A percentile compares a stretch with the other conserved stretches of the same genome.
These are phyloP conservation scores for Suillus brevipes DNA, from an alignment of 768 basidiomycete genomes.

Conservation along the genomic window DNA sequence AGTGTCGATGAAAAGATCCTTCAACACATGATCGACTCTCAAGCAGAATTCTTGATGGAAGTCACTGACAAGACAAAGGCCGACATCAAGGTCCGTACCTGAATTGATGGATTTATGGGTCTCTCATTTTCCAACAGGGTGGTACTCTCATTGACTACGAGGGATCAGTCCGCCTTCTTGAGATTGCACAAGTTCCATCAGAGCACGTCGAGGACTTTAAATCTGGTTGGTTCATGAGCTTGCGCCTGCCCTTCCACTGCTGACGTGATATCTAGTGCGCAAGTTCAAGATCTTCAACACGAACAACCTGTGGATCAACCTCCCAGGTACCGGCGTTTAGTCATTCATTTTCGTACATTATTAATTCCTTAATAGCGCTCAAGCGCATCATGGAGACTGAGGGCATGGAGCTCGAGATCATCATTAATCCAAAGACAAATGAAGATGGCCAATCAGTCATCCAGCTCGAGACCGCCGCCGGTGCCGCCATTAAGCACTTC, in stretches of 20 bases:
- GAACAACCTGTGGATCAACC: constrained; percentile 63
- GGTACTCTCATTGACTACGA: constrained; percentile 72
- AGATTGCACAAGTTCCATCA: constrained; percentile 73
- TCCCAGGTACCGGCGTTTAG: constrained; percentile 35
- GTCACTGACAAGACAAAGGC: constrained; percentile 85
- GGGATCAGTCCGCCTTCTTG: constrained; percentile 65
- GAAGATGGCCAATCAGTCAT: constrained; percentile 72
- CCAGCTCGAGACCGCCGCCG: constrained; percentile 78
- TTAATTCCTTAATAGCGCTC: constrained; percentile 45
- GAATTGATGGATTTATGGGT: neutral
- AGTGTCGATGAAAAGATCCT: constrained; percentile 70
- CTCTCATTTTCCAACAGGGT: constrained; percentile 33
- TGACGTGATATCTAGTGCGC: constrained; percentile 37
- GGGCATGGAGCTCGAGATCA: constrained; percentile 75
- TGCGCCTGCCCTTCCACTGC: neutral
- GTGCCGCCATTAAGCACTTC: constrained; percentile 76
- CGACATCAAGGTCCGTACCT: constrained; percentile 53
- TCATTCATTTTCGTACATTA: neutral
- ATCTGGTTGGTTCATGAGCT: constrained; percentile 31
- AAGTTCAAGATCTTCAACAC: constrained; percentile 85
- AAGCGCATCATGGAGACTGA: constrained; percentile 74
- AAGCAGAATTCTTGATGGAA: constrained; percentile 73
- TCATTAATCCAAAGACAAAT: constrained; percentile 69
- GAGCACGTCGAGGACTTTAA: constrained; percentile 79
- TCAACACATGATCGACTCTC: constrained; percentile 62